phyloP scores from a whole-genome alignment of 2,329 filamentous ascomycete species.

The Thielaviopsis euricoi region DNA sequence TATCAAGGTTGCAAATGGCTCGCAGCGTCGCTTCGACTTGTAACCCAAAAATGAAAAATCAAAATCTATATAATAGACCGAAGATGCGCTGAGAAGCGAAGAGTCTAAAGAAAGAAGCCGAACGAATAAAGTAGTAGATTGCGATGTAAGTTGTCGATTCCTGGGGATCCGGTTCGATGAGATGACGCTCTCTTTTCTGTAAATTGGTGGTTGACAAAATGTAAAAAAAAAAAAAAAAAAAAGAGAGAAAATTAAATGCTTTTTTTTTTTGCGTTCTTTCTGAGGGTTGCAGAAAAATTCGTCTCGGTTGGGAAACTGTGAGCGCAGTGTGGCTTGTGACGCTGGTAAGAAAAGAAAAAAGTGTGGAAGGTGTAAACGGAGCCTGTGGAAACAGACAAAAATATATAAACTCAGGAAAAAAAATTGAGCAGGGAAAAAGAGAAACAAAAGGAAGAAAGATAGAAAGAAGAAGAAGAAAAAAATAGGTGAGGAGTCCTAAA shows the following conservation, averaged over 20 bases:
- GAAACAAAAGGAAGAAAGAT: background rate
- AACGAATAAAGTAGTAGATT: too few relatives aligned
- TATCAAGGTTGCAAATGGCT: too few relatives aligned
- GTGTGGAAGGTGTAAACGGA: background rate
- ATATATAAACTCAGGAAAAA: background rate
- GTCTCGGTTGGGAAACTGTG: constrained; percentile 5
- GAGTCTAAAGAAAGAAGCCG: too few relatives aligned
- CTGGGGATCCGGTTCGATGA: too few relatives aligned
- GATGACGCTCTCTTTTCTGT: too few relatives aligned
- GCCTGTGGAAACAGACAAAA: too few relatives aligned
- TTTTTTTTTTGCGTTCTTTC: too few relatives aligned
- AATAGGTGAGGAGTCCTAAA: background rate
- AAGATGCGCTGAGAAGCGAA: too few relatives aligned
- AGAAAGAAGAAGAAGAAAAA: background rate
- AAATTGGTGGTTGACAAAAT: background rate
- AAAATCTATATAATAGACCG: too few relatives aligned
- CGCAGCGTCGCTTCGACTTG: too few relatives aligned
- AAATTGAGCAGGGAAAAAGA: background rate
- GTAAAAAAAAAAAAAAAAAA: background rate
- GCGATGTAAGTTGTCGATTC: too few relatives aligned
- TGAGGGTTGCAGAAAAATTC: background rate
- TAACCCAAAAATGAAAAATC: too few relatives aligned
- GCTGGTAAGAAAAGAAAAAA: background rate
- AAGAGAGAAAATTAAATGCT: background rate
- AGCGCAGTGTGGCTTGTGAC: constrained; percentile 2